Base-by-base conservation (phyloP, 1,284 basidiomycete genomes). In the Puccinia coronata region DNA sequence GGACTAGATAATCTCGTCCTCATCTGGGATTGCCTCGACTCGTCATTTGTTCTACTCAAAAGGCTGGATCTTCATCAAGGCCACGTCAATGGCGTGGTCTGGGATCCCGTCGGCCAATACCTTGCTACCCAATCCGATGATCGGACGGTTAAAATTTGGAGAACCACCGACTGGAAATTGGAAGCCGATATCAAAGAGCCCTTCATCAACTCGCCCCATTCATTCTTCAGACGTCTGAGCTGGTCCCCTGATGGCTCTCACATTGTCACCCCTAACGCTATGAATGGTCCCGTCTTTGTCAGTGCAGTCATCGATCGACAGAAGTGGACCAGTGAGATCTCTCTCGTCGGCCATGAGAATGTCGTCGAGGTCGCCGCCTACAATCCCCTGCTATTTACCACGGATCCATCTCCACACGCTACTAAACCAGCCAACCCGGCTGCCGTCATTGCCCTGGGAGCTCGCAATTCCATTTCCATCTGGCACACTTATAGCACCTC, bases 221-320 rank as follows among this genome's bases (percentile, higher is more conserved):
- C 92, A 83, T 99, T 98, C 88, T 98, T 98, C 87, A 89, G 95
- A 79, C 89, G 97, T 82, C 89, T 97, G 28, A 95, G 95, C 84
- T 99, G 96, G 97, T 97, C 96, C 0, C 96, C 96, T 2, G 97
- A 99, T 86, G 97, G 97, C n/a, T 93, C 94, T 9, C 94, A 97
- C 85, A 93, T 99, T 82, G 95, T 96, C 5, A 93, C 95, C 0
- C 96, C 96, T 0, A 99, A 99, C 85, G 95, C 96, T 2, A 98
- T 96, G 83, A 98, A 97, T 86, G 95, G 95, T 3, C 96, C 95
- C 78, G 95, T 99, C 11, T 99, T 99, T 86, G 96, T 98, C 70
- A 95, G 96, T 2, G 94, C 94, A 16, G 94, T 99, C 36, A 95
- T 98, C 83, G 92, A 93, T 8, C 89, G 96, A 43, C 91, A 92